A percentile compares a stretch with the other conserved stretches of the same genome.
Conservation (phyloP, 176 grass and related monocot genomes). For the Carex pumila region DNA sequence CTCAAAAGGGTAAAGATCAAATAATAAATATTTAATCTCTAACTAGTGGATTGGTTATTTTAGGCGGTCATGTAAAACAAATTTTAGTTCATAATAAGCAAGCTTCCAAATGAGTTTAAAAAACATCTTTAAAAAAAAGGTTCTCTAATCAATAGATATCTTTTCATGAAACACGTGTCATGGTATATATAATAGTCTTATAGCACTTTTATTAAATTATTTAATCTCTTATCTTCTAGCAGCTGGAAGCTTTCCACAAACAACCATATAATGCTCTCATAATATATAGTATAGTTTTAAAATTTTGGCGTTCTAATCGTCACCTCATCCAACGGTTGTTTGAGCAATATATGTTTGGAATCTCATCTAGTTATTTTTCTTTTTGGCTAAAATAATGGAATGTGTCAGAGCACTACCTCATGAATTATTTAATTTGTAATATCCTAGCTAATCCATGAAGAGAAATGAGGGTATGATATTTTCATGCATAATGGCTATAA, state of each 20-base stretch:
- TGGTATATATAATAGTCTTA: not conserved
- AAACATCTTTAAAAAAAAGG: not conserved
- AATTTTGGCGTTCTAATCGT: not conserved
- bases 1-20: not conserved
- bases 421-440: not conserved
- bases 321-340: not conserved
- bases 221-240: slow-evolving; percentile 1
- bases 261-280: not conserved
- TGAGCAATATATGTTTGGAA: not conserved
- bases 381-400: not conserved
- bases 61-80: not conserved
- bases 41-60: not conserved
- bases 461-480: not conserved
- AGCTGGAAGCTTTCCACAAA: not conserved
- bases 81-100: not conserved
- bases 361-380: not conserved
- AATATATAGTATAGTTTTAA: not conserved
- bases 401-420: not conserved
- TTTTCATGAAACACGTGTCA: not conserved
- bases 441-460: not conserved
- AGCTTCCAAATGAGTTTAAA: not conserved
- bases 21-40: not conserved
- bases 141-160: not conserved
- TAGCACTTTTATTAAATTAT: not conserved
- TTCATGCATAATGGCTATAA: not conserved